Evolutionary conservation across 805 yeast genomes (phyloP), one percentile per base, ranked within the genome.

Genomic region (Tetrapisispora pingtungensis): DNA sequence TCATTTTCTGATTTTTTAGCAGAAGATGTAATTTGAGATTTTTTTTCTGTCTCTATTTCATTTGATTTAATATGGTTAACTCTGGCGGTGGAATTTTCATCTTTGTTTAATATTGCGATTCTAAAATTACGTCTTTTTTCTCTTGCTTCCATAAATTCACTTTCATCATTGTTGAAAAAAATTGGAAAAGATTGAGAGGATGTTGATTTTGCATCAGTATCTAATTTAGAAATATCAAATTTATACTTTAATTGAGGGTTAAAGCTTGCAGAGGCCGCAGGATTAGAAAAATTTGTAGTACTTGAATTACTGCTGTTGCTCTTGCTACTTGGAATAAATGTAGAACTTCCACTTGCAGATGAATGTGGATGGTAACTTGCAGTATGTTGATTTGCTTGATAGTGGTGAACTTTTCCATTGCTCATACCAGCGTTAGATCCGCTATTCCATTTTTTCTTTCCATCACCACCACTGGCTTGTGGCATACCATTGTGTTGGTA

Each of bases 71-170:
- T 19, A 17, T 36, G 33, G 3, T 13, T 5, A 4, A 8, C 27
- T 8, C 4, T 14, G 7, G 18, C 4, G 2, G n/a, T 4, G 32
- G 19, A 24, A 18, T 20, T 44, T 27, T 27, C 44, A 10, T 40
- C 33, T 7, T 33, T 20, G 7, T 43, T 40, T 22, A 49, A 41
- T 7, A 45, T 39, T 31, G 39, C 36, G 42, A 49, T 28, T 41
- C 55, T 54, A 17, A 59, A 33, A 24, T 46, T 47, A 26, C 52
- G 38, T 43, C 62, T 60, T 17, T 41, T 49, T 14, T 58, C 49
- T 31, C 60, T 62, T 2, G 59, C 59, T 10, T 57, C 55, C 2
- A 61, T 61, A 49, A 57, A 68, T 13, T 55, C 59, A 15, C 57
- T 53, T 38, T 61, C 56, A 7, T 54, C 55, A 5, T 64, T 53